These are phyloP conservation scores for Zea mays DNA, from an alignment of 176 grass and related monocot species.

Conservation along the genomic window Zm-B73-REFERENCE-NAM-5.0 NC_050103.1:29495001-29495500, in stretches of 20 bases:
- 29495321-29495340: too few relatives aligned
- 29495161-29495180: slow-evolving; percentile 32
- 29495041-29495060: slow-evolving; percentile 62
- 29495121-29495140: slow-evolving; percentile 17
- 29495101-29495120: not conserved
- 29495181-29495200: slow-evolving; percentile 15
- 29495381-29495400: too few relatives aligned
- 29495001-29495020: slow-evolving; percentile 72
- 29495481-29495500: too few relatives aligned
- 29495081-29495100: slow-evolving; percentile 59
- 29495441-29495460: too few relatives aligned
- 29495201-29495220: not conserved
- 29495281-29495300: not conserved
- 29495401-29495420: too few relatives aligned
- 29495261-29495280: not conserved
- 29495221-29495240: not conserved
- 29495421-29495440: too few relatives aligned
- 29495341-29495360: too few relatives aligned
- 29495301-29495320: not conserved
- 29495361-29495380: too few relatives aligned
- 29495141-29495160: not conserved
- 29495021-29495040: slow-evolving; percentile 74
- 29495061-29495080: slow-evolving; percentile 65
- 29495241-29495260: not conserved
- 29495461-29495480: too few relatives aligned